Evolutionary conservation across 78 protist species (phyloP).

Genomic region (Dictyostelium discoideum): dicty_2.7 NC_007091.3:2795501-2796000

Average conservation of each 20-base stretch:
- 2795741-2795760: not conserved
- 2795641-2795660: not conserved
- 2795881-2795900: not conserved
- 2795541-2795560: not conserved
- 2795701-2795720: not conserved
- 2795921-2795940: not conserved
- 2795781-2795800: not conserved
- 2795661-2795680: not conserved
- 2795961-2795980: not conserved
- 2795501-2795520: not conserved
- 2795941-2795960: not conserved
- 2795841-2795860: not conserved
- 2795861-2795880: not conserved
- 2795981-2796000: not conserved
- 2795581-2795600: not conserved
- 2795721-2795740: not conserved
- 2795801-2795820: not conserved
- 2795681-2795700: not conserved
- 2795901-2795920: not conserved
- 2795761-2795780: not conserved
- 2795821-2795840: not conserved
- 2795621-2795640: not conserved
- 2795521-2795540: not conserved
- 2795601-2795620: not conserved
- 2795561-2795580: not conserved